phyloP scores from a whole-genome alignment of 208 protist species.

The Trypanosomatidae sp. region DNA sequence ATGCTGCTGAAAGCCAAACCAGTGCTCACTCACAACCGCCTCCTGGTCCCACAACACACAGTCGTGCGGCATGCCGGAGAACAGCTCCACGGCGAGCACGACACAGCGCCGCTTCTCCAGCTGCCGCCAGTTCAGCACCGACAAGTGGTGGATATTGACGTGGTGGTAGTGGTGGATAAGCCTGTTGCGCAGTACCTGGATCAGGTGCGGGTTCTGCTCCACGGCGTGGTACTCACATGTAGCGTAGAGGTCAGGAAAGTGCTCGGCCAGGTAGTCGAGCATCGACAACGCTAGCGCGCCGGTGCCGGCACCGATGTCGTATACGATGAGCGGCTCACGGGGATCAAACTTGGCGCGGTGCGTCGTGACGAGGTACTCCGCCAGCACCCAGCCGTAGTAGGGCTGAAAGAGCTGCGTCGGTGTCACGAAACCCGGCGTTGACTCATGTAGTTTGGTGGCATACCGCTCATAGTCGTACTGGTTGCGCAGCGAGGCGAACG shows the following conservation, averaged over 20 bases:
- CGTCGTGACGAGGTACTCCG: conserved; percentile 85
- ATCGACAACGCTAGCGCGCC: conserved; percentile 75
- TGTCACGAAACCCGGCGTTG: conserved; percentile 70
- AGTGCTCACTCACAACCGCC: conserved; percentile 79
- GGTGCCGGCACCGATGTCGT: conserved; percentile 88
- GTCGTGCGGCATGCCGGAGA: conserved; percentile 86
- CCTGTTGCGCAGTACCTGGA: conserved; percentile 65
- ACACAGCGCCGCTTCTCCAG: conserved; percentile 73
- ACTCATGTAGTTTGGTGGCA: conserved; percentile 71
- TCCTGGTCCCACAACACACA: conserved; percentile 76
- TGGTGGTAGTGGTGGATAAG: conserved; percentile 85
- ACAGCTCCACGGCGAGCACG: conserved; percentile 78
- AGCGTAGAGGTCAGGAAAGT: conserved; percentile 80
- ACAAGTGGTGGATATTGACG: conserved; percentile 75
- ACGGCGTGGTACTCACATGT: conserved; percentile 85
- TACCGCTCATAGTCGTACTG: conserved; percentile 86
- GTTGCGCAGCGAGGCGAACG: conserved; percentile 73
- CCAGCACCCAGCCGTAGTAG: conserved; percentile 87
- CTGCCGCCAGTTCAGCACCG: conserved; percentile 80
- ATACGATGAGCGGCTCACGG: conserved; percentile 84
- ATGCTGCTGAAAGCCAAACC: conserved; percentile 77
- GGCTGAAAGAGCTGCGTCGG: conserved; percentile 88
- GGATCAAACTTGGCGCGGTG: conserved; percentile 82
- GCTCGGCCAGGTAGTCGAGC: conserved; percentile 83
- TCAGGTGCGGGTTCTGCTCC: conserved; percentile 76